phyloP scores from a whole-genome alignment of 805 yeast species.

The Wickerhamiella bombiphila region DNA sequence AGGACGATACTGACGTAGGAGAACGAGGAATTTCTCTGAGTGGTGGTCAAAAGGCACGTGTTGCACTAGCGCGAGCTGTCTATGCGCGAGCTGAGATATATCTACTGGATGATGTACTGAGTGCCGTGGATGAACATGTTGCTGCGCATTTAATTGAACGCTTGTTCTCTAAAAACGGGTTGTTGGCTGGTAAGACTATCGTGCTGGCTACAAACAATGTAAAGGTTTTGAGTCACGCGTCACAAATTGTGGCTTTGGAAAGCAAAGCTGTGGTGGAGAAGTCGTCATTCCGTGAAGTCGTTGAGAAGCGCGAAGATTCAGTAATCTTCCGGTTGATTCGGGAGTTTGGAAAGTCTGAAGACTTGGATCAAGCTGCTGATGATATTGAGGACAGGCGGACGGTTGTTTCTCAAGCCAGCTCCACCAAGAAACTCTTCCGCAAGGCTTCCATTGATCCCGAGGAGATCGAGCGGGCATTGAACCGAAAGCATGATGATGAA shows the following conservation, averaged over 20 bases:
- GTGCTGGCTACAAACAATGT: conserved; percentile 73
- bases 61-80: conserved; percentile 89
- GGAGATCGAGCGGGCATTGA: conserved; percentile 5
- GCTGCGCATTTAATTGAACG: conserved; percentile 71
- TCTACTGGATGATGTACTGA: conserved; percentile 77
- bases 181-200: conserved; percentile 54
- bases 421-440: conserved; percentile 4
- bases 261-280: conserved; percentile 32
- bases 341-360: conserved; percentile 52
- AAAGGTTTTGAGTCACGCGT: conserved; percentile 58
- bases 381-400: conserved; percentile 60
- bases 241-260: conserved; percentile 47
- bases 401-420: conserved; percentile 32
- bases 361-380: conserved; percentile 57
- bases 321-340: conserved; percentile 14
- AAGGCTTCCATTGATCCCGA: conserved; percentile 5
- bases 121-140: conserved; percentile 97
- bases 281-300: conserved; percentile 47
- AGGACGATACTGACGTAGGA: conserved; percentile 87
- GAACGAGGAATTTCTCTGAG: conserved; percentile 93
- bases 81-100: conserved; percentile 88
- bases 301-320: conserved; percentile 17
- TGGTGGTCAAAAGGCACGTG: conserved; percentile 96
- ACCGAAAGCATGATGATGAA: conserved; percentile 18
- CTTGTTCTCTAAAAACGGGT: conserved; percentile 59